Percentiles rank a stretch among this genome's conserved stretches.
These are phyloP conservation scores for Gastrolobium villosum DNA, from an alignment of 306 rosid species.

Conservation along the genomic window DNA sequence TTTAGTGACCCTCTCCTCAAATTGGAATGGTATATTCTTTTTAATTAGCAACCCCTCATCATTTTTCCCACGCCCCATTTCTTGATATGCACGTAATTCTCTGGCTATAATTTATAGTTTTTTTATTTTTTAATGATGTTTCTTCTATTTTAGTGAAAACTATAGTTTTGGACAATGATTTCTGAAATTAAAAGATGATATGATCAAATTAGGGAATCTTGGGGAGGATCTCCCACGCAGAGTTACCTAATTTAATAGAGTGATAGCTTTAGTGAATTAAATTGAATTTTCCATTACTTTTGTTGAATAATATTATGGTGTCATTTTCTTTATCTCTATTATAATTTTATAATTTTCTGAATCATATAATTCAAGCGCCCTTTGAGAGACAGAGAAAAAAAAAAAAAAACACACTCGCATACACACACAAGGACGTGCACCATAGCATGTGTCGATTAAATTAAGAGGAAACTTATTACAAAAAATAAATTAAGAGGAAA, in stretches of 20 bases:
- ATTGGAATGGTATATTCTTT: not conserved
- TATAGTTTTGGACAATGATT: not conserved
- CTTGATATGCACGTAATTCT: conserved; percentile 15
- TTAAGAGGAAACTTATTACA: not conserved
- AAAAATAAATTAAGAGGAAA: not conserved
- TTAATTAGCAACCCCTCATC: not conserved
- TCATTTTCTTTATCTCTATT: too few species aligned
- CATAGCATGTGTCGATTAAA: not conserved
- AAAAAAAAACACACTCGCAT: not conserved
- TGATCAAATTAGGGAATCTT: not conserved
- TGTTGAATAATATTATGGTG: too few species aligned
- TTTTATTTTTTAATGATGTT: not conserved
- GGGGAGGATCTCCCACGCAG: not conserved
- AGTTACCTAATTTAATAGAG: not conserved
- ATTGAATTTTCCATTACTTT: not conserved
- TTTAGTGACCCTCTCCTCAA: not conserved
- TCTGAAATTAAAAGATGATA: conserved; percentile 6
- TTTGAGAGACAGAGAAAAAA: not conserved
- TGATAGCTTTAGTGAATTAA: not conserved
- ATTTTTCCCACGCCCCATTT: conserved; percentile 19
- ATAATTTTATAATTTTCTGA: not conserved
- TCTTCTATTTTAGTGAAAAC: not conserved
- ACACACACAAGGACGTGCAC: not conserved
- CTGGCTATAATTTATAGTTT: not conserved
- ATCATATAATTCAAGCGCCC: not conserved